Evolutionary conservation across 441 rosid genomes (phyloP).

Genomic region (Gossypium lobatum): DNA sequence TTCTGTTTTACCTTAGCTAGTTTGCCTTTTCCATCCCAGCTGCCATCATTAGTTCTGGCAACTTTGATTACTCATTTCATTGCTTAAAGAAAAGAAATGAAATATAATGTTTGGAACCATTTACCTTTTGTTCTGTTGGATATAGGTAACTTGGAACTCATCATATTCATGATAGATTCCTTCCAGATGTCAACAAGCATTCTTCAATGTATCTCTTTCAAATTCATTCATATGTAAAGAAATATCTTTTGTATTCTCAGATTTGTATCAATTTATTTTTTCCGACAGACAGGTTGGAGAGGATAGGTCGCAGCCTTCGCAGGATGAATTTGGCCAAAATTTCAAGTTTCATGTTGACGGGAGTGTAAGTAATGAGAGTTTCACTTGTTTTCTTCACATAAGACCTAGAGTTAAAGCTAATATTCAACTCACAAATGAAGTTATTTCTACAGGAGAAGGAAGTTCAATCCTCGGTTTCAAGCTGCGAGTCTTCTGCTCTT

Average conservation of each 20-base stretch:
- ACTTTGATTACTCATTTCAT: background rate
- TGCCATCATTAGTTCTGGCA: background rate
- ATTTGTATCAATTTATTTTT: slow-evolving; percentile 26
- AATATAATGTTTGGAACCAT: background rate
- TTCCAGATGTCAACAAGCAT: background rate
- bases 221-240: background rate
- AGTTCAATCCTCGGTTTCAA: slow-evolving; percentile 41
- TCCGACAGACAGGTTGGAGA: slow-evolving; percentile 59
- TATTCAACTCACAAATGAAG: slow-evolving; percentile 19
- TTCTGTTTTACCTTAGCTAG: background rate
- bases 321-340: slow-evolving; percentile 24
- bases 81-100: slow-evolving; percentile 4
- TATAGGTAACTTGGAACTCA: background rate
- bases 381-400: slow-evolving; percentile 14
- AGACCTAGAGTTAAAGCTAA: slow-evolving; percentile 10
- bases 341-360: slow-evolving; percentile 26
- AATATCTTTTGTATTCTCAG: slow-evolving; percentile 20
- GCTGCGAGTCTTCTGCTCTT: slow-evolving; percentile 37
- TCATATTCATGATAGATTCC: slow-evolving; percentile 1
- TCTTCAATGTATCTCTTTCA: background rate
- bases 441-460: slow-evolving; percentile 52
- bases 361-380: slow-evolving; percentile 34
- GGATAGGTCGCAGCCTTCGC: slow-evolving; percentile 21
- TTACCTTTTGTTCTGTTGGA: background rate
- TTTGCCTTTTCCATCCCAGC: background rate